Evolutionary conservation across 2,329 filamentous ascomycete species (phyloP).

Genomic region (Pseudogymnoascus sp.): DNA sequence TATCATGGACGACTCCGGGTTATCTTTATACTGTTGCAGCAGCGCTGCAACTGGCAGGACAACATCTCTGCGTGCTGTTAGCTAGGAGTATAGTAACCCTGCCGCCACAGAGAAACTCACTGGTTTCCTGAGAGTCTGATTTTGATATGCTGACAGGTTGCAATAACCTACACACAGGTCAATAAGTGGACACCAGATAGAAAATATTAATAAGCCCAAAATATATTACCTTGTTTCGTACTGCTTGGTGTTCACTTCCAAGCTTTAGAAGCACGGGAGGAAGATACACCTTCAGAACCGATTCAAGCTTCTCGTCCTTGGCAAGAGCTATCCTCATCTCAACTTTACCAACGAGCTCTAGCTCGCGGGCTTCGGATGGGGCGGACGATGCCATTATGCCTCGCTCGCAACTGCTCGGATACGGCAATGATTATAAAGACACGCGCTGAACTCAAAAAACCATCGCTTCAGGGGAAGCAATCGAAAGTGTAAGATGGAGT

Average conservation of each 20-base stretch:
- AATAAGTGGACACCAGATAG: conserved; percentile 26
- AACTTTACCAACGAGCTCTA: conserved; percentile 75
- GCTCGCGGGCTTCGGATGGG: conserved; percentile 58
- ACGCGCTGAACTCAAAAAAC: neutral
- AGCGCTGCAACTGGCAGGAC: conserved; percentile 78
- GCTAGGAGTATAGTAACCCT: conserved; percentile 10
- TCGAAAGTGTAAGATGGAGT: neutral
- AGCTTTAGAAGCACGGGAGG: conserved; percentile 79
- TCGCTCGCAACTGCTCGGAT: neutral
- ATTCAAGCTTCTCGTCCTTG: conserved; percentile 74
- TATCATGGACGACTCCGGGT: conserved; percentile 60
- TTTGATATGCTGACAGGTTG: conserved; percentile 65
- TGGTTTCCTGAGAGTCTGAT: conserved; percentile 37
- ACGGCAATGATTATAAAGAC: conserved; percentile 1
- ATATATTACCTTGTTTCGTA: conserved; percentile 63
- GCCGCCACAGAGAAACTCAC: conserved; percentile 20
- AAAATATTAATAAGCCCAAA: conserved; percentile 12
- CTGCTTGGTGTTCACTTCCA: conserved; percentile 68
- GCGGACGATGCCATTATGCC: conserved; percentile 10
- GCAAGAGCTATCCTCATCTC: conserved; percentile 68
- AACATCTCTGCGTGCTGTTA: conserved; percentile 37
- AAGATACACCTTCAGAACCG: conserved; percentile 71
- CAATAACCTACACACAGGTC: conserved; percentile 44
- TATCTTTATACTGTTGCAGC: conserved; percentile 82
- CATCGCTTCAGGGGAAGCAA: conserved; percentile 1